Base-by-base conservation (phyloP, 768 basidiomycete genomes). In the Dentipellis sp. region DNA sequence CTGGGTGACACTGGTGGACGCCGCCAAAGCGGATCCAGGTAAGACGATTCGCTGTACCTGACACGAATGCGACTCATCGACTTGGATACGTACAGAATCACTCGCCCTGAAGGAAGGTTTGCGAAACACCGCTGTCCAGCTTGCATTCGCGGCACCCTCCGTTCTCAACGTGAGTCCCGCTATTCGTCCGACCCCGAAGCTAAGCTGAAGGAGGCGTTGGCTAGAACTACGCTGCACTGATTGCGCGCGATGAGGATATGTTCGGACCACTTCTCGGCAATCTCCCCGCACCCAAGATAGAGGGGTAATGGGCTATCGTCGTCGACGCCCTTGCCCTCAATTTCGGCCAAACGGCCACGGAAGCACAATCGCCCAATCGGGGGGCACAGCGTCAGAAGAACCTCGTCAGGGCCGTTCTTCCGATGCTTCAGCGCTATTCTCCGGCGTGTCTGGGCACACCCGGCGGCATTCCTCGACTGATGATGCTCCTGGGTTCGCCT, bases 1-100 rank as follows among this genome's bases (percentile, higher is more conserved):
- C 61, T 91, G 89, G 87, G 79, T 84, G 7, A 39, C 46, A 9
- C 52, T 66, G 34, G 60, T 48, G 45, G 65, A 63, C 35, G 47
- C 59, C 46, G 56, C 61, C 14, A 38, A 47, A 10, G 38, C 51
- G 2, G 60, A 58, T 10, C n/a, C 57, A 40, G 63, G 67, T 62
- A 17, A 19, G 64, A 56, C 36, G 14, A 1, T 12, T 14, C 21
- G 4, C 35, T 46, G 22, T 16, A 22, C 22, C 22, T 23, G 3
- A 16, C 29, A 23, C 22, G 9, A 29, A 22, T 5, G 40, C 9
- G 2, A 19, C 40, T 42, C 40, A 19, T 14, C 19, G 40, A 9
- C 19, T 19, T 42, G 19, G 40, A 3, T 42, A 35, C 23, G 29
- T 50, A 10, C 22, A 50, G 48, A 50, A 3, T 50, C 48, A 17